Percentiles rank a stretch among this genome's conserved stretches.
Conservation (phyloP, 176 grass and related monocot genomes). For the Elymus sibiricus region DNA sequence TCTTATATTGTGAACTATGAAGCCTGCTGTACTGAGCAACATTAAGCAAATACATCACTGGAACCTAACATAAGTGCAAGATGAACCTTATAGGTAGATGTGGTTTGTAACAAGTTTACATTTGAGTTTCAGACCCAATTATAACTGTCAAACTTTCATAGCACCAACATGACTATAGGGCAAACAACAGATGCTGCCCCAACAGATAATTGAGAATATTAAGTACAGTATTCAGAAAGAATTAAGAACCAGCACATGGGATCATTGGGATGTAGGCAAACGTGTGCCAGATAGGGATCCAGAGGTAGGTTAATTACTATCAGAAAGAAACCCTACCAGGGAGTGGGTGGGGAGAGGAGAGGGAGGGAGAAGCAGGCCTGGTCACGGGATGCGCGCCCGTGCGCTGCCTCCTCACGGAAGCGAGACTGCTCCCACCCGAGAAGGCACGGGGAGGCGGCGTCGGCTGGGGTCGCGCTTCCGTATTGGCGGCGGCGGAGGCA, state of each 20-base stretch:
- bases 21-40: neutral
- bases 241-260: too few species aligned
- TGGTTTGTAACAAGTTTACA: neutral
- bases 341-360: too few species aligned
- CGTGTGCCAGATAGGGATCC: neutral
- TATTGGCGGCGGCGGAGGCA: too few species aligned
- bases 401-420: too few species aligned
- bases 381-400: too few species aligned
- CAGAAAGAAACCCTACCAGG: too few species aligned
- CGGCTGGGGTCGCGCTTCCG: too few species aligned
- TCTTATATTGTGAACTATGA: neutral
- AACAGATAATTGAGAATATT: neutral
- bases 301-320: too few species aligned
- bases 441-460: too few species aligned
- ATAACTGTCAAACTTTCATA: neutral
- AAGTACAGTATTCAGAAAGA: too few species aligned
- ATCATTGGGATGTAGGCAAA: neutral
- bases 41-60: neutral
- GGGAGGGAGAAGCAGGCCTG: too few species aligned
- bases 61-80: constrained; percentile 1
- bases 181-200: neutral
- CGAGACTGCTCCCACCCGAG: too few species aligned
- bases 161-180: neutral
- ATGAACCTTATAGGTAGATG: neutral
- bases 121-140: neutral